A percentile compares a stretch with the other conserved stretches of the same genome.
Evolutionary conservation across 2,329 filamentous ascomycete genomes (phyloP).

Genomic region (Penicillium sp.): DNA sequence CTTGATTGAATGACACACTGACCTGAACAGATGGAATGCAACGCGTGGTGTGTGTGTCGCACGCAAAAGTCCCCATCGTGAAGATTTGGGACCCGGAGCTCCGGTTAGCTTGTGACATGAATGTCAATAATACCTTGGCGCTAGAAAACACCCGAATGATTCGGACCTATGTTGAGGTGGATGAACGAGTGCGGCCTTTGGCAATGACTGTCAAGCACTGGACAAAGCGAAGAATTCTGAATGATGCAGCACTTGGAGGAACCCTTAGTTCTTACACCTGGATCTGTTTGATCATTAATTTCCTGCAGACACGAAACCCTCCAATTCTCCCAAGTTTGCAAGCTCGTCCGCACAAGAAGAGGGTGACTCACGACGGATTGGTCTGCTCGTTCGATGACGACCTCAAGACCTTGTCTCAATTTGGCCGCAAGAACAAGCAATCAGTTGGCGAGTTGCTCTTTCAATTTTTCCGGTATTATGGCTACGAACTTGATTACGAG

Average conservation of each 20-base stretch:
- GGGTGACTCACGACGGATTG: conserved; percentile 61
- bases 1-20: conserved; percentile 11
- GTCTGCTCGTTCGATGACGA: conserved; percentile 84
- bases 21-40: conserved; percentile 79
- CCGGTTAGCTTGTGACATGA: conserved; percentile 89
- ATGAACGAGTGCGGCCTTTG: conserved; percentile 82
- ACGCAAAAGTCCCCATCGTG: conserved; percentile 95
- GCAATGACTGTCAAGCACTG: conserved; percentile 98
- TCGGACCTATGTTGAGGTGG: conserved; percentile 90
- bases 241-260: conserved; percentile 94
- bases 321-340: conserved; percentile 85
- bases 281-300: conserved; percentile 98
- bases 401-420: conserved; percentile 68
- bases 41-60: conserved; percentile 89
- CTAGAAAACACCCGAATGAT: conserved; percentile 98
- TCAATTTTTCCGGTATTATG: conserved; percentile 92
- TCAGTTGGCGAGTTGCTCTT: conserved; percentile 84
- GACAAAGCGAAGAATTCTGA: conserved; percentile 88
- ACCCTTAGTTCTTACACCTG: conserved; percentile 98
- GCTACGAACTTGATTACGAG: conserved; percentile 88
- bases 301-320: conserved; percentile 81
- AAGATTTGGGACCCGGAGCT: conserved; percentile 98
- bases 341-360: conserved; percentile 63
- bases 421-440: conserved; percentile 76
- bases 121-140: conserved; percentile 94